Evolutionary conservation across 768 basidiomycete genomes (phyloP).

Genomic region (Lentinula sp.): DNA sequence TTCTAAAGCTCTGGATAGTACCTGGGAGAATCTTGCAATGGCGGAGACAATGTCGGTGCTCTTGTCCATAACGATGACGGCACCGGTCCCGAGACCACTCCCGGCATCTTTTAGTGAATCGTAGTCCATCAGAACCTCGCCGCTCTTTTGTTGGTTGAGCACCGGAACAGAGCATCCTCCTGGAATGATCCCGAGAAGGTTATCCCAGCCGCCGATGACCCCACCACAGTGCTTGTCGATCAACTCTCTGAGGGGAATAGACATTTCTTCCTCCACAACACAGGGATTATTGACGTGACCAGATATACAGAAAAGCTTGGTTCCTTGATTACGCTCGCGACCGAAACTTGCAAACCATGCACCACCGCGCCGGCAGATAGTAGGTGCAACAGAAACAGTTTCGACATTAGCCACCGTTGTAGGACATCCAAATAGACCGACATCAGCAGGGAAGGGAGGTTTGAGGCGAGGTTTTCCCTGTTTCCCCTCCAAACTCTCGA

Average conservation of each 20-base stretch:
- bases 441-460: slow-evolving; percentile 98
- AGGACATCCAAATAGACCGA: slow-evolving; percentile 95
- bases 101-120: slow-evolving; percentile 96
- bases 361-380: slow-evolving; percentile 85
- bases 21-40: slow-evolving; percentile 89
- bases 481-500: slow-evolving; percentile 96
- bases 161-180: slow-evolving; percentile 95
- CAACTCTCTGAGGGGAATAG: slow-evolving; percentile 88
- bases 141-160: slow-evolving; percentile 75
- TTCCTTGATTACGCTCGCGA: slow-evolving; percentile 87
- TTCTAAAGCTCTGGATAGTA: slow-evolving; percentile 15
- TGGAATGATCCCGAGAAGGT: slow-evolving; percentile 93
- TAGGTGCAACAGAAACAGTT: slow-evolving; percentile 96
- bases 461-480: slow-evolving; percentile 97
- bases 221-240: slow-evolving; percentile 98
- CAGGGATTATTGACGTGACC: slow-evolving; percentile 99
- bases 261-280: slow-evolving; percentile 99
- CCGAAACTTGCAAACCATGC: slow-evolving; percentile 94
- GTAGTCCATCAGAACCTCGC: slow-evolving; percentile 97
- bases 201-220: slow-evolving; percentile 92
- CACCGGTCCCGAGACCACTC: slow-evolving; percentile 96
- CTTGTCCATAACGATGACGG: slow-evolving; percentile 99
- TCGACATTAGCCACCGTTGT: slow-evolving; percentile 98
- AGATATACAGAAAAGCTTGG: slow-evolving; percentile 95
- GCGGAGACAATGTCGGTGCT: slow-evolving; percentile 91